Evolutionary conservation across 306 rosid species (phyloP), one percentile per base, ranked within the genome.

Genomic region (Cajanus cajan): DNA sequence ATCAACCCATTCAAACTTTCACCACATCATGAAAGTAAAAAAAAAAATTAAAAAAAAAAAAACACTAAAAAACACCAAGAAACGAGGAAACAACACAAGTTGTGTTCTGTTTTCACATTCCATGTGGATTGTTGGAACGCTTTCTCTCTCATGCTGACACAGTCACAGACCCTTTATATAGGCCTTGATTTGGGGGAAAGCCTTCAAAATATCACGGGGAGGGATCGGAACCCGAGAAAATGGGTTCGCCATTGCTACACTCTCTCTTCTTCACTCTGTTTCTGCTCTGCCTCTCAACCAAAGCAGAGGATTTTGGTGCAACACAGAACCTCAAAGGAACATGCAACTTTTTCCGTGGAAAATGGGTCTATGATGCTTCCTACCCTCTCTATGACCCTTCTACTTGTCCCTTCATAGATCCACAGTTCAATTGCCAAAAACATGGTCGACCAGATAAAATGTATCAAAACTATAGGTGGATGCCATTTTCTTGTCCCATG

Each of bases 401-500:
- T 24, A 44, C 82, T 0, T 95, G 98, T 37, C 98, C 96, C 77
- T 95, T 95, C 85, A 50, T 95, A 85, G 98, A 95, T 88, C 91
- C 97, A 65, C 91, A 95, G 67, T 95, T 95, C 84, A 69, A 92
- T 82, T 95, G 98, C 85, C 90, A 89, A 16, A 92, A 94, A 65
- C 82, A 82, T 11, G 95, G 96, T 58, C 92, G 98, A 3, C 87
- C 89, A 2, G 98, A 95, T 73, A 82, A 62, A 6, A 63, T 83
- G 7, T 95, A 90, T 83, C 97, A 89, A 74, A 91, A 90, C 25
- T 92, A 84, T 72, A 86, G 90, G 54, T 95, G 98, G 98, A 87
- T 78, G 62, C 98, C 98, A 22, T 84, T 88, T 76, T 86, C 90
- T 15, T 92, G 98, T 40, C 34, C 90, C 47, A 10, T 91, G 13